phyloP scores from a whole-genome alignment of 805 yeast genomes.

The Ogataea naganishii region DNA sequence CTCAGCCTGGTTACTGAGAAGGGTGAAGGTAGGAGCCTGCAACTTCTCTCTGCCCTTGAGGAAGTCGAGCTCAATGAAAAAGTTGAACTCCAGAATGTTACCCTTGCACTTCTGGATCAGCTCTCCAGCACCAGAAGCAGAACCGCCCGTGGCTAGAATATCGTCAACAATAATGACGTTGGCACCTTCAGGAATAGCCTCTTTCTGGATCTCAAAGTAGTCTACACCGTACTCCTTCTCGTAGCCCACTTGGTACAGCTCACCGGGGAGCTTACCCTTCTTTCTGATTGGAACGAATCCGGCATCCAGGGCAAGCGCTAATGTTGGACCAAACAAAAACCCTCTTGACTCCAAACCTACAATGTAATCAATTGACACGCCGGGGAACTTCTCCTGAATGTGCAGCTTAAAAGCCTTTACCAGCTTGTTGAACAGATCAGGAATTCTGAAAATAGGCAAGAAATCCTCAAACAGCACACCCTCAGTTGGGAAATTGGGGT shows the following conservation, averaged over 20 bases:
- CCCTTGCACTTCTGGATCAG: conserved; percentile 62
- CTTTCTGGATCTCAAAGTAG: conserved; percentile 80
- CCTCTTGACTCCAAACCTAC: conserved; percentile 97
- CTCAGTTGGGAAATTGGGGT: conserved; percentile 89
- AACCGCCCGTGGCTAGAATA: conserved; percentile 96
- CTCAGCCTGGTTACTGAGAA: conserved; percentile 75
- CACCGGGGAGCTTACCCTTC: conserved; percentile 92
- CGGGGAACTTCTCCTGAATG: conserved; percentile 44
- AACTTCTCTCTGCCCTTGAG: conserved; percentile 88
- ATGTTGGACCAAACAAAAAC: conserved; percentile 89
- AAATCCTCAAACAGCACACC: conserved; percentile 95
- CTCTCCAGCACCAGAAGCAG: conserved; percentile 90
- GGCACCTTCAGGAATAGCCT: conserved; percentile 70
- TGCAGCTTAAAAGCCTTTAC: conserved; percentile 75
- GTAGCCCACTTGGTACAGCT: conserved; percentile 60
- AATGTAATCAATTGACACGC: conserved; percentile 60
- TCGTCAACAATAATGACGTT: conserved; percentile 88
- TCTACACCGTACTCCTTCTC: conserved; percentile 92
- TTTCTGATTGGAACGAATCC: conserved; percentile 96
- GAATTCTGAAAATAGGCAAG: conserved; percentile 84
- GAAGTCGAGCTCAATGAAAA: conserved; percentile 92
- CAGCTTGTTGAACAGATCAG: conserved; percentile 71
- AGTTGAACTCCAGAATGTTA: conserved; percentile 69
- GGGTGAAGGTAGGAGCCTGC: conserved; percentile 80
- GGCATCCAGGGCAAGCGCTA: conserved; percentile 81